Conservation (phyloP, 2,329 filamentous ascomycete genomes). For the Trichoderma lentiforme region DNA sequence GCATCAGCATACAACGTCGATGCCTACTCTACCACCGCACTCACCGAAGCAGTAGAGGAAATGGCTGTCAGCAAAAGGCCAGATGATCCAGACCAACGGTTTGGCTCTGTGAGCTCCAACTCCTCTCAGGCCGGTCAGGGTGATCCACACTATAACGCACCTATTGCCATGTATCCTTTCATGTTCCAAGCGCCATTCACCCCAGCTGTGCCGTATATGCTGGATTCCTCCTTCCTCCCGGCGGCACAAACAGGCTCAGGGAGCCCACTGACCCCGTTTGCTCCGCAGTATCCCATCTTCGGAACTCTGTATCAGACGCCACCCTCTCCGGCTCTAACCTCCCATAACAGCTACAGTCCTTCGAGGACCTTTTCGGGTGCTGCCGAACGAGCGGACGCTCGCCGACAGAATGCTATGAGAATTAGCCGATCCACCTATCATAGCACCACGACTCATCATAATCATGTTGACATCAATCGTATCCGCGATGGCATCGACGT, state of each 20-base stretch:
- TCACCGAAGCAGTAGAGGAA: constrained; percentile 22
- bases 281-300: constrained; percentile 32
- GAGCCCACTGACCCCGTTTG: constrained; percentile 29
- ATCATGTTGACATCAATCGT: constrained; percentile 59
- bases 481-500: constrained; percentile 67
- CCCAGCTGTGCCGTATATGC: constrained; percentile 28
- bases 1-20: constrained; percentile 22
- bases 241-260: constrained; percentile 19
- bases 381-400: constrained; percentile 37
- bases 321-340: constrained; percentile 34
- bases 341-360: constrained; percentile 39
- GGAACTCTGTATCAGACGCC: constrained; percentile 32
- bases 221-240: constrained; percentile 28
- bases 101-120: constrained; percentile 5
- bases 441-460: constrained; percentile 52
- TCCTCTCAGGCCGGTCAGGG: constrained; percentile 11
- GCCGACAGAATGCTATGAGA: constrained; percentile 49
- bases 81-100: constrained; percentile 16
- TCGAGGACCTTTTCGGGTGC: constrained; percentile 37
- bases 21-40: constrained; percentile 3
- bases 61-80: constrained; percentile 22
- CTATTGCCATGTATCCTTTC: constrained; percentile 34
- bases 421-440: constrained; percentile 46
- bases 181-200: constrained; percentile 32
- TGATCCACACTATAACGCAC: constrained; percentile 25